phyloP scores from a whole-genome alignment of 257 asterid genomes.

The Ligustrum vulgare region DNA sequence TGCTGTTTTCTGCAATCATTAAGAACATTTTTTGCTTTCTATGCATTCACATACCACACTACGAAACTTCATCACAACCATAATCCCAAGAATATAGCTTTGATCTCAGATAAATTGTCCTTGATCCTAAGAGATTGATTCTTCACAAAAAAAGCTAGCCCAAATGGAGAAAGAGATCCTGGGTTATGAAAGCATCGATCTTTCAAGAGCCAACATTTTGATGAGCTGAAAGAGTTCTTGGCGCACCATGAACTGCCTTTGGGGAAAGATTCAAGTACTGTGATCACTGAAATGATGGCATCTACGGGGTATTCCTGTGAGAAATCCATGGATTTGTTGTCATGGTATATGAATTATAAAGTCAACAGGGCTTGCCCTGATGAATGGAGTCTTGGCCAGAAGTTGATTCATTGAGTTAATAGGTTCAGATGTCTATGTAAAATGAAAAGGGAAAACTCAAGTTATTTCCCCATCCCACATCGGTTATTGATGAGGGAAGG shows the following conservation, averaged over 20 bases:
- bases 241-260: slow-evolving; percentile 65
- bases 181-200: slow-evolving; percentile 90
- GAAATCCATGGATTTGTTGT: slow-evolving; percentile 45
- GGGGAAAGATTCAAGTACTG: slow-evolving; percentile 88
- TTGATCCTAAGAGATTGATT: slow-evolving; percentile 72
- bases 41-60: slow-evolving; percentile 77
- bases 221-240: slow-evolving; percentile 56
- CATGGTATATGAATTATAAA: slow-evolving; percentile 41
- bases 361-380: slow-evolving; percentile 38
- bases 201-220: slow-evolving; percentile 55
- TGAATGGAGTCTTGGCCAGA: slow-evolving; percentile 52
- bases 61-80: slow-evolving; percentile 16
- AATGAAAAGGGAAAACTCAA: too few species aligned
- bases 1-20: slow-evolving; percentile 83
- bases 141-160: slow-evolving; percentile 77
- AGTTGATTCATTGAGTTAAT: slow-evolving; percentile 38
- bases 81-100: slow-evolving; percentile 54
- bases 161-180: slow-evolving; percentile 81
- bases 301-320: slow-evolving; percentile 52
- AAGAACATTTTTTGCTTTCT: slow-evolving; percentile 83
- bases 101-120: slow-evolving; percentile 73
- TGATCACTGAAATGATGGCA: slow-evolving; percentile 81
- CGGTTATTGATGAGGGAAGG: too few species aligned
- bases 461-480: too few species aligned
- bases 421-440: too few species aligned